These are phyloP conservation scores for Lactifluus volemus DNA, from an alignment of 768 basidiomycete species.

Conservation along the genomic window DNA sequence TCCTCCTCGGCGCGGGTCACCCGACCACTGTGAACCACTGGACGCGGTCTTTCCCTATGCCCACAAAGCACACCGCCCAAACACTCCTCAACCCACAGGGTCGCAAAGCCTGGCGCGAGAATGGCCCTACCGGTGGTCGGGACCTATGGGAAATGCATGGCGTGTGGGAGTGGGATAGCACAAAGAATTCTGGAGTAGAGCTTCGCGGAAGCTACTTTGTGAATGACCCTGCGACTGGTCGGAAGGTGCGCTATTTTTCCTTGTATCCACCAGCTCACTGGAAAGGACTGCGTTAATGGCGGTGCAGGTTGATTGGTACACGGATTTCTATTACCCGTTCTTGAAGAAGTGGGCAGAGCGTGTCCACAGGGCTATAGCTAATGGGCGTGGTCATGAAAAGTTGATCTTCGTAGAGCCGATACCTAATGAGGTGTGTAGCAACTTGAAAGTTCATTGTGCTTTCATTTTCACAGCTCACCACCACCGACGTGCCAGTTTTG, in stretches of 20 bases:
- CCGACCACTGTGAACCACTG: slow-evolving; percentile 72
- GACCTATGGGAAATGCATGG: slow-evolving; percentile 91
- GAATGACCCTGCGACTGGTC: slow-evolving; percentile 53
- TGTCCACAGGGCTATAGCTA: slow-evolving; percentile 34
- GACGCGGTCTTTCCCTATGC: slow-evolving; percentile 83
- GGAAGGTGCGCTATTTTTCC: slow-evolving; percentile 37
- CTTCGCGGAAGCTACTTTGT: slow-evolving; percentile 81
- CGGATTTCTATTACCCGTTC: slow-evolving; percentile 78
- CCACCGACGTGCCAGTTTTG: slow-evolving; percentile 48
- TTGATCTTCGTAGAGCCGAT: slow-evolving; percentile 76
- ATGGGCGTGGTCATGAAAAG: slow-evolving; percentile 38
- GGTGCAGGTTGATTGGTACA: slow-evolving; percentile 74
- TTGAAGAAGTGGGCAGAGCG: slow-evolving; percentile 56
- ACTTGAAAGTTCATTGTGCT: not conserved
- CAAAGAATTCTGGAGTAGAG: slow-evolving; percentile 58
- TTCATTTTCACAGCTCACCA: not conserved
- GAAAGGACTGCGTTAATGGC: not conserved
- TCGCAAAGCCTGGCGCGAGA: slow-evolving; percentile 57
- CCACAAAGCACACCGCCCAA: slow-evolving; percentile 56
- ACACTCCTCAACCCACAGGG: slow-evolving; percentile 52
- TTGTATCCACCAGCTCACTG: too few relatives aligned
- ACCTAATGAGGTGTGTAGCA: slow-evolving; percentile 84
- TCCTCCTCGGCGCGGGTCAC: slow-evolving; percentile 86
- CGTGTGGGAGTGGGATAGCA: slow-evolving; percentile 83
- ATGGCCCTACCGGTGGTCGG: slow-evolving; percentile 62